These are phyloP conservation scores for Acanthochlamys bracteata DNA, from an alignment of 106 monocot species.

Conservation along the genomic window DNA sequence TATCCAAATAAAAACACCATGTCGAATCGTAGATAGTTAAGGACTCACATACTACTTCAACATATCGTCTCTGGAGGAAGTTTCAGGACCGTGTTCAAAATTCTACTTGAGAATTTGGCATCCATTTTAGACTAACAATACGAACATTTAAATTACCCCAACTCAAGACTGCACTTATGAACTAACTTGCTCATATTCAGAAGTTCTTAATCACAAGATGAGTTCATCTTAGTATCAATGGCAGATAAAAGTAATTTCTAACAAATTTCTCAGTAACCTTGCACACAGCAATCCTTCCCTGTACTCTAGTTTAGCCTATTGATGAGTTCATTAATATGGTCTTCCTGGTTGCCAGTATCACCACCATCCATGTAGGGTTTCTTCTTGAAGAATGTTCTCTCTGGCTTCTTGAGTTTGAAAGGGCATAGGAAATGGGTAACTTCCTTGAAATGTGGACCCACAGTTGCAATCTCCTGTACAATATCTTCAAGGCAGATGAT, in stretches of 20 bases:
- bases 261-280: not conserved
- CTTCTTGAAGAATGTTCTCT: conserved; percentile 39
- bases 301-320: conserved; percentile 50
- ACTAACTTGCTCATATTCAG: too few relatives aligned
- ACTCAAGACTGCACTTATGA: too few relatives aligned
- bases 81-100: too few relatives aligned
- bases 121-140: too few relatives aligned
- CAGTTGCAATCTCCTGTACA: conserved; percentile 59
- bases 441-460: conserved; percentile 70
- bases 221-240: too few relatives aligned
- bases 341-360: conserved; percentile 69
- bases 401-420: conserved; percentile 71
- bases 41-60: too few relatives aligned
- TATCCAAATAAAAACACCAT: too few relatives aligned
- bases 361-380: conserved; percentile 65
- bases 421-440: conserved; percentile 60
- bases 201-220: too few relatives aligned
- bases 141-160: too few relatives aligned
- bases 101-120: too few relatives aligned
- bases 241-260: not conserved
- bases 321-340: conserved; percentile 79
- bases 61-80: too few relatives aligned
- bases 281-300: not conserved
- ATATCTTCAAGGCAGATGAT: conserved; percentile 90
- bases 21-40: too few relatives aligned